Evolutionary conservation across 2,329 filamentous ascomycete genomes (phyloP), one percentile per base, ranked within the genome.

Genomic region (Cercospora canescens): DNA sequence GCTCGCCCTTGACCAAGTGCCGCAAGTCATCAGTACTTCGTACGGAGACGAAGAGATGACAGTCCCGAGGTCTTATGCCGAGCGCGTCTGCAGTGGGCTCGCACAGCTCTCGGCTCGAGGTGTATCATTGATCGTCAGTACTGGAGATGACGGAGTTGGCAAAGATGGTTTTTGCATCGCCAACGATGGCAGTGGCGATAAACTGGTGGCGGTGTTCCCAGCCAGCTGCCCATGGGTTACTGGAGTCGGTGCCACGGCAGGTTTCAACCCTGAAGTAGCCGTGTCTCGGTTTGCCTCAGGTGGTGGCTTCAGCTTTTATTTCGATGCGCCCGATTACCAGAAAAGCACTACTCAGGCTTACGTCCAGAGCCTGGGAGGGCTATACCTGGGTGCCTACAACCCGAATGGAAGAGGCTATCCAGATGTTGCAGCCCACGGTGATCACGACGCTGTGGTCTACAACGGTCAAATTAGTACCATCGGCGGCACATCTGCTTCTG

Each of bases 1-100:
- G 1, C 82, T 89, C 0, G 76, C 78, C 1, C 83, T 89, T 21
- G 72, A 77, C 0, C 75, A 85, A 18, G 80, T 91, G 1, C 89
- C 89, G 0, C 84, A 87, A 55, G 85, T 88, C 16, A 84, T 91
- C 72, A 86, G 83, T 60, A 88, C 86, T 12, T 90, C 87, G 0
- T 91, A 91, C 74, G 88, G 87, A 56, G 88, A 91, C 67, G 84
- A 87, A 61, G 89, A 91, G 77, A 86, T 90, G 74, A 84, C 83
- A 3, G 80, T 91, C 0, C 89, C 89, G 0, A 73, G 79, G 2
- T 83, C 84, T 11, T 92, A 90, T 72, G 86, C 87, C 18, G 80
- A 81, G 56, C 83, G 84, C 59, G 87, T 89, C 12, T 91, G 89
- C 80, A 56, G 63, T 68, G 81, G 88, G 69, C 88, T 90, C 71